Evolutionary conservation across 2,329 filamentous ascomycete genomes (phyloP).

Genomic region (Parastagonospora avenae): DNA sequence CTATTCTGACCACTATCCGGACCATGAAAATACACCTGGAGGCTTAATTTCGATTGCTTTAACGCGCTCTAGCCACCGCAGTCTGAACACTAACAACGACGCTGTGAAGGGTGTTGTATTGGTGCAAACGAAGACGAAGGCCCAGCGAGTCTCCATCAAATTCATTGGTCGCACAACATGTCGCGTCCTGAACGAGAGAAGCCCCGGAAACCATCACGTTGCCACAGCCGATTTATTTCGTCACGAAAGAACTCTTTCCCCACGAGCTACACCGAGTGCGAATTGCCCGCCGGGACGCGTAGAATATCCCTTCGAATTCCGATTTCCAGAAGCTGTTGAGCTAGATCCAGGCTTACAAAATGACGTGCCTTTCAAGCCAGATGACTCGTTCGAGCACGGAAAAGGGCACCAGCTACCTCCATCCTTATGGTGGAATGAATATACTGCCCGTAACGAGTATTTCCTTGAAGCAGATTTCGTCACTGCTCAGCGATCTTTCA

Average conservation of each 20-base stretch:
- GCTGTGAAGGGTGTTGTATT: slow-evolving; percentile 23
- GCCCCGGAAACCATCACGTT: slow-evolving; percentile 16
- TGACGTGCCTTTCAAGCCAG: slow-evolving; percentile 7
- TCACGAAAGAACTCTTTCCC: slow-evolving; percentile 11
- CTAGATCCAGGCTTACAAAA: slow-evolving; percentile 13
- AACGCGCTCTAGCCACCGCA: slow-evolving; percentile 19
- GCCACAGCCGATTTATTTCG: slow-evolving; percentile 17
- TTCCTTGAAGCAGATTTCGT: slow-evolving; percentile 22
- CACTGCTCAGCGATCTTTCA: slow-evolving; percentile 18
- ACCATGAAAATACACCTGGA: slow-evolving; percentile 19
- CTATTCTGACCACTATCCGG: slow-evolving; percentile 25
- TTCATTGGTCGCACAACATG: slow-evolving; percentile 24
- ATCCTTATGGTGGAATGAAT: slow-evolving; percentile 22
- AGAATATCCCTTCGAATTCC: slow-evolving; percentile 29
- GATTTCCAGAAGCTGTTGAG: slow-evolving; percentile 24
- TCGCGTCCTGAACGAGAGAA: slow-evolving; percentile 18
- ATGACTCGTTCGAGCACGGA: slow-evolving; percentile 15
- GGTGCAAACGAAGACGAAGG: slow-evolving; percentile 17
- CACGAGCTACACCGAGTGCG: slow-evolving; percentile 12
- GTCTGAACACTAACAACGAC: slow-evolving; percentile 26
- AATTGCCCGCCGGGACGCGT: slow-evolving; percentile 18
- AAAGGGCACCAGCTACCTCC: slow-evolving; percentile 23
- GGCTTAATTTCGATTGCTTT: slow-evolving; percentile 23
- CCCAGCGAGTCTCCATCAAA: slow-evolving; percentile 19
- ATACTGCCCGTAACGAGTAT: slow-evolving; percentile 22